Conservation (phyloP, 139 green algal species). For the Asterochloris sp. region DNA sequence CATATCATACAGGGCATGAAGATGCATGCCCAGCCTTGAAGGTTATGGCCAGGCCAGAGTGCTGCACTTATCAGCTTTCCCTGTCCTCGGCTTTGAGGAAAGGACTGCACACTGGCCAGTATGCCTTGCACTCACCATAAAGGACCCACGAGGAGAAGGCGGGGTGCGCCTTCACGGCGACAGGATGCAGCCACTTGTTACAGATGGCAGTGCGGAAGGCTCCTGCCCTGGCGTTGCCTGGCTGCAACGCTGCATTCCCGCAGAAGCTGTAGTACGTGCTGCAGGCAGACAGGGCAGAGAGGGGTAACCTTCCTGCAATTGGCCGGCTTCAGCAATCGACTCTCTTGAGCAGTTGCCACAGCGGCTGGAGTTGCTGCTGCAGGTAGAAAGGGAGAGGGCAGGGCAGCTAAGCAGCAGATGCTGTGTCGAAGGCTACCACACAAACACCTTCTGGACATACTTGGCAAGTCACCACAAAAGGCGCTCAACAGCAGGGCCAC, state of each 20-base stretch:
- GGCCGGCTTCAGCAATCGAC: not conserved
- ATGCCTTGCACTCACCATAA: constrained; percentile 41
- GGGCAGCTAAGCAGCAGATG: not conserved
- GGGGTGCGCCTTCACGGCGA: constrained; percentile 57
- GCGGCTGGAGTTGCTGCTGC: not conserved
- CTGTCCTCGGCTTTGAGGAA: no score
- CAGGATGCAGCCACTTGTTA: constrained; percentile 65
- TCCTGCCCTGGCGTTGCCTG: not conserved
- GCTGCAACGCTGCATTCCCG: constrained; percentile 42
- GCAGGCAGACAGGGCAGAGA: constrained; percentile 11
- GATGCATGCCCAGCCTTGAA: no score
- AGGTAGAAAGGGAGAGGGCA: not conserved
- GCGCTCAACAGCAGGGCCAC: no score
- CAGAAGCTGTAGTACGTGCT: constrained; percentile 80
- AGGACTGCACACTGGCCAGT: no score
- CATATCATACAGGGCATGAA: no score
- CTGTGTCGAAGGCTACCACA: not conserved
- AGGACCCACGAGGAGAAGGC: constrained; percentile 70
- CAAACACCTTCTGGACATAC: not conserved
- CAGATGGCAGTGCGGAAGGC: constrained; percentile 53
- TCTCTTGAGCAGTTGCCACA: not conserved
- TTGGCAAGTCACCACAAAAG: no score
- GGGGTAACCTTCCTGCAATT: no score
- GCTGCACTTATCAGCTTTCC: no score
- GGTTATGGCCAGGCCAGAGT: no score